Percentiles rank a stretch among this genome's conserved stretches.
Evolutionary conservation across 805 yeast species (phyloP).

Genomic region (Vanderwaltozyma yarrowii): DNA sequence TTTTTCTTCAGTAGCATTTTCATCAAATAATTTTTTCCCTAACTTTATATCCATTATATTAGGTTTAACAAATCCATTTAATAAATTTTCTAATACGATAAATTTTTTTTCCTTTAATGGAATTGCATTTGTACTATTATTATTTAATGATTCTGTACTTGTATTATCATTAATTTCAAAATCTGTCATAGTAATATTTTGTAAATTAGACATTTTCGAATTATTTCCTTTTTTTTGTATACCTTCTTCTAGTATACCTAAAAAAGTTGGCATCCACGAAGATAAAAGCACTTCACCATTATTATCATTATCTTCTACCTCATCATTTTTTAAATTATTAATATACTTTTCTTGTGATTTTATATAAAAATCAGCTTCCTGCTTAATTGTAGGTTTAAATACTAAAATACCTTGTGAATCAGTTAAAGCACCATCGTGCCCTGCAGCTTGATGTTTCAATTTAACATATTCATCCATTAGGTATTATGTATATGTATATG

Average conservation of each 20-base stretch:
- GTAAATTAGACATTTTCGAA: too few species aligned
- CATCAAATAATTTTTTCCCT: slow-evolving; percentile 65
- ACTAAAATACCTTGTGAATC: slow-evolving; percentile 57
- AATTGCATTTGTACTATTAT: neutral
- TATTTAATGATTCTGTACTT: neutral
- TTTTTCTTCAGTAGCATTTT: slow-evolving; percentile 48
- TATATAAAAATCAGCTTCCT: slow-evolving; percentile 70
- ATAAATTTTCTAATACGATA: slow-evolving; percentile 62
- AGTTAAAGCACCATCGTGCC: slow-evolving; percentile 73
- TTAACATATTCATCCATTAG: neutral
- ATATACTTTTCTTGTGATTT: slow-evolving; percentile 8
- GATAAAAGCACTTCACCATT: slow-evolving; percentile 18
- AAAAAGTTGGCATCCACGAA: slow-evolving; percentile 23
- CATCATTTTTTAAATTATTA: neutral
- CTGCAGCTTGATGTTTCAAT: slow-evolving; percentile 69
- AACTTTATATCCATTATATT: slow-evolving; percentile 75
- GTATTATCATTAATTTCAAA: neutral
- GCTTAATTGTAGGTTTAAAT: slow-evolving; percentile 52
- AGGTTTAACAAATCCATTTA: slow-evolving; percentile 54
- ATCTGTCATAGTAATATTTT: neutral
- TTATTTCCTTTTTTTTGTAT: neutral
- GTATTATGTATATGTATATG: too few species aligned
- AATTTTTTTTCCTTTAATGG: slow-evolving; percentile 29
- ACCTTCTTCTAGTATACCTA: slow-evolving; percentile 23
- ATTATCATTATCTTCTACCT: slow-evolving; percentile 5